Base-by-base conservation (phyloP, 1,139 yeast species). In the Keqinozyma sinolaborantium region DNA sequence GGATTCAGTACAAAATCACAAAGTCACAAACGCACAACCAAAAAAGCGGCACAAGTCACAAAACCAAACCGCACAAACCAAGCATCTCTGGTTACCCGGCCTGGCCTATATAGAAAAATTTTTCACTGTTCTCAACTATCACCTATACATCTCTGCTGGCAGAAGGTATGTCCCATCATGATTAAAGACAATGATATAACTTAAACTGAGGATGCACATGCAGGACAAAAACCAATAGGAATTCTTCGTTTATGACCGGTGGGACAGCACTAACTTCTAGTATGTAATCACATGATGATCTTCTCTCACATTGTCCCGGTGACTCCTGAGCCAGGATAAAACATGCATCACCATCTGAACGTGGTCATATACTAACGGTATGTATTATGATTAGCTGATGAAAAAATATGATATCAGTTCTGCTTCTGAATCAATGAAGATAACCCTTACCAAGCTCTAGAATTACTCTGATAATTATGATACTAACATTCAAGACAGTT, bases 341-440 rank as follows among this genome's bases (percentile, higher is more conserved):
- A 77, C 92, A 83, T 83, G 94, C 94, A 83, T 82, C 92, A 83
- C 94, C 94, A 83, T 80, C 92, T 83, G 92, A 83, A 38, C 39
- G 30, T 35, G n/a, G 18, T 19, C 26, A 16, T 18, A 14, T 36
- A 41, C 42, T 41, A 37, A 38, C 37, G 7, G 40, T 35, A 34
- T 35, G 40, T 34, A 36, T 31, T 24, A 4, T 25, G 35, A 45
- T 53, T 45, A 47, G 38, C 60, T 77, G 87, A 81, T 81, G 88
- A 81, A 58, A 73, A 63, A 62, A 63, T 47, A 53, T 51, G 36
- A 54, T 57, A 69, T 79, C 92, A 83, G 92, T 83, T 83, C 92
- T 83, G 92, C 92, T 83, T 83, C 92, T 83, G 92, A 83, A 53
- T 45, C 57, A 52, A 61, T 75, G 90, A 82, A 82, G 90, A 82